phyloP scores from a whole-genome alignment of 306 rosid species.

The Bauhinia variegata region DNA sequence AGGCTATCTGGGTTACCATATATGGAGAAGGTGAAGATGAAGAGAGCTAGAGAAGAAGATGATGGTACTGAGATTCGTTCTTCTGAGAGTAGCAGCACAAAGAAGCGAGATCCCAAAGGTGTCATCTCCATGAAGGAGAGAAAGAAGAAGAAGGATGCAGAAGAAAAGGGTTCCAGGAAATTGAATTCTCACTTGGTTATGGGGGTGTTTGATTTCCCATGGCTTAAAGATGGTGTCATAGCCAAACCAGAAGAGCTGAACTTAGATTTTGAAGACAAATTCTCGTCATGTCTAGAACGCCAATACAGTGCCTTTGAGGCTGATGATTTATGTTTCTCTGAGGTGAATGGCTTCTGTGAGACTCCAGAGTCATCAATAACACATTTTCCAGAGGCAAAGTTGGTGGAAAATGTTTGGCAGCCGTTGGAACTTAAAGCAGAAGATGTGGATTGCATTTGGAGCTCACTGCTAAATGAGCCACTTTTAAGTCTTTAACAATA shows the following conservation, averaged over 20 bases:
- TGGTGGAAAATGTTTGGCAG: conserved; percentile 41
- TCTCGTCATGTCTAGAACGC: conserved; percentile 48
- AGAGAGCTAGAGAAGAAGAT: conserved; percentile 60
- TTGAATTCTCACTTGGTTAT: conserved; percentile 41
- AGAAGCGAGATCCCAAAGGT: conserved; percentile 47
- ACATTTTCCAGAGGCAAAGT: conserved; percentile 44
- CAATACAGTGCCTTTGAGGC: conserved; percentile 28
- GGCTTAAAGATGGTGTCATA: conserved; percentile 83
- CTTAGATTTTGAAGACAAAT: conserved; percentile 61
- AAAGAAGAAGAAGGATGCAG: conserved; percentile 22
- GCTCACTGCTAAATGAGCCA: conserved; percentile 48
- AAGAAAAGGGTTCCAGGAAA: conserved; percentile 35
- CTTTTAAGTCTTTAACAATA: conserved; percentile 39
- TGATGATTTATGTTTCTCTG: conserved; percentile 40
- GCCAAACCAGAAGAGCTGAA: conserved; percentile 56
- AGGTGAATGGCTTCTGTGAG: conserved; percentile 42
- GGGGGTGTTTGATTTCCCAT: conserved; percentile 89
- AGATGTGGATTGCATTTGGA: conserved; percentile 66
- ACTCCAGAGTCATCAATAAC: conserved; percentile 37
- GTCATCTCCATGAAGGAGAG: conserved; percentile 25
- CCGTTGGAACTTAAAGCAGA: conserved; percentile 47
- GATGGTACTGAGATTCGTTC: conserved; percentile 31
- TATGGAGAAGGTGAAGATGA: conserved; percentile 54
- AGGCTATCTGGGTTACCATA: background rate
- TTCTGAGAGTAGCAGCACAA: conserved; percentile 35